Evolutionary conservation across 495 filamentous ascomycete species (phyloP).

Genomic region (Bombardia bombarda): DNA sequence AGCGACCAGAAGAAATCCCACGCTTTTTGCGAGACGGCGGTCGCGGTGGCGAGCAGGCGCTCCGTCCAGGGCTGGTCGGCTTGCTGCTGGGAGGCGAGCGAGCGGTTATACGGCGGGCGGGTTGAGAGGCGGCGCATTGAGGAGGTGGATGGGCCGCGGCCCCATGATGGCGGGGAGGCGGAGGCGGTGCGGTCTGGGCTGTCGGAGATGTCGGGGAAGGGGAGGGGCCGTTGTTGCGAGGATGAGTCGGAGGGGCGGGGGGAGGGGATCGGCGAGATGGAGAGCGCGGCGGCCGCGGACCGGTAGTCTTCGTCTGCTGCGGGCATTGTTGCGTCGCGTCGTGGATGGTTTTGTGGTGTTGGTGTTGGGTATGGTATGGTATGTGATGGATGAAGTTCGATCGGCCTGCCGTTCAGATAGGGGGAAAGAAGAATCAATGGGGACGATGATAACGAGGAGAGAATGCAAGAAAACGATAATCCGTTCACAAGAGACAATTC

Average conservation of each 20-base stretch:
- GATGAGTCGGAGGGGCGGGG: background rate
- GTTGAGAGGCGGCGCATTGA: background rate
- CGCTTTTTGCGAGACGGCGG: constrained; percentile 9
- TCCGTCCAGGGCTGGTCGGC: background rate
- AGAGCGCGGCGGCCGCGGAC: constrained; percentile 17
- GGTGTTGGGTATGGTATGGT: background rate
- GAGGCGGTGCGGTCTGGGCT: constrained; percentile 3
- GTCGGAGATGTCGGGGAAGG: background rate
- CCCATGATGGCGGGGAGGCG: background rate
- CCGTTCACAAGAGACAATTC: background rate
- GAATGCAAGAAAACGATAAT: background rate
- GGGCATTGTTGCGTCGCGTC: too few species aligned
- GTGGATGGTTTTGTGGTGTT: too few species aligned
- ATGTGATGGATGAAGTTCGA: background rate
- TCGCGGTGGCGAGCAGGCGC: constrained; percentile 12
- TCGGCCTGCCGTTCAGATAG: background rate
- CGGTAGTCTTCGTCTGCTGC: constrained; percentile 12
- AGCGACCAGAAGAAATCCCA: constrained; percentile 33
- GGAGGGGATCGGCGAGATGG: constrained; percentile 3
- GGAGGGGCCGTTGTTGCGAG: constrained; percentile 5
- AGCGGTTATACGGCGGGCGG: background rate
- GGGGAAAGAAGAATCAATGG: background rate
- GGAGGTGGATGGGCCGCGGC: background rate
- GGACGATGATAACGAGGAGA: background rate
- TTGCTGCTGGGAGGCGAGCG: background rate